Evolutionary conservation across 108 stramenopile genomes (phyloP), one percentile per base, ranked within the genome.

Genomic region (Licmophora abbreviata): DNA sequence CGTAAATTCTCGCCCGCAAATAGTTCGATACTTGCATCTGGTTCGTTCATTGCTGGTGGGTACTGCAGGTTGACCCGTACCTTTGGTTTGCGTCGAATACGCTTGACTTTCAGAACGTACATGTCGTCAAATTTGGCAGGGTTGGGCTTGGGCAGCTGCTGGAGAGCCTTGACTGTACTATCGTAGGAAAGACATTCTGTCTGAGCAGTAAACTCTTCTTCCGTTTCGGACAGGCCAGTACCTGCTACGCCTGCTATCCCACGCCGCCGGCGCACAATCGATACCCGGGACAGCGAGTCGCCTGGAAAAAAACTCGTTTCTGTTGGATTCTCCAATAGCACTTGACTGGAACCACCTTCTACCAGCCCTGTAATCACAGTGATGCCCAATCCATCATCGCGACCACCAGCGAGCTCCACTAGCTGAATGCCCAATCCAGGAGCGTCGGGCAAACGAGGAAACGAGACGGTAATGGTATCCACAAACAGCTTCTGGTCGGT

Each of bases 1-100:
- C 82, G 61, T 41, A 92, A 53, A 61, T 88, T 92, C 52, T 92
- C 91, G 14, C 91, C 91, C 18, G 84, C 79, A 56, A 88, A 85
- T 9, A 92, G 60, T 57, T 85, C 79, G 27, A 92, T 44, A 0
- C 35, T 60, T 3, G 52, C 63, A 61, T 78, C 84, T 2, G 72
- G 68, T 51, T 82, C 81, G n/a, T 71, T 32, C 38, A 68, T 52
- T 22, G 44, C 21, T 3, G 85, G 80, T 15, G 89, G 85, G 51
- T 91, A 91, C 45, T 80, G 78, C 15, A 89, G 47, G 9, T 61
- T 71, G 53, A 87, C 59, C 24, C 56, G 73, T 4, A 91, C 64
- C 49, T 68, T 81, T 3, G 89, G 89, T 56, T 83, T 76, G 28
- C 83, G 65, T 28, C 89, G 69, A 7, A 91, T 46, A 37, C 89